Percentiles rank a stretch among this genome's conserved stretches.
phyloP scores from a whole-genome alignment of 2,329 filamentous ascomycete genomes.

The Botrytis sinoallii region DNA sequence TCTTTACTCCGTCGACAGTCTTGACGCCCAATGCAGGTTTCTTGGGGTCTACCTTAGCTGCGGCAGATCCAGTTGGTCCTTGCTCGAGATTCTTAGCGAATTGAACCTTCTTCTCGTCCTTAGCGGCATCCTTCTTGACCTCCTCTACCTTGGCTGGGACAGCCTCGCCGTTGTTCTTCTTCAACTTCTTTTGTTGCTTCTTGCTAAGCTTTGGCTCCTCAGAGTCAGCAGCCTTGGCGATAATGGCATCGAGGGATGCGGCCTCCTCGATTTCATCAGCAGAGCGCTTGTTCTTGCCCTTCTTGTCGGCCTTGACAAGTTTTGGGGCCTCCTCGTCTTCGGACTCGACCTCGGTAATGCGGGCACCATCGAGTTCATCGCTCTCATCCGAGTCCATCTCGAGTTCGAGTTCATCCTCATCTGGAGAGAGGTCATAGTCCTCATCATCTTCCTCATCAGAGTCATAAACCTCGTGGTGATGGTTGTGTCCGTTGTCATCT shows the following conservation, averaged over 20 bases:
- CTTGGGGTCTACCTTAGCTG: conserved; percentile 46
- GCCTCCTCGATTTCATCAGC: conserved; percentile 66
- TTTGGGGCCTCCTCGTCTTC: conserved; percentile 72
- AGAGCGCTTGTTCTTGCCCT: conserved; percentile 88
- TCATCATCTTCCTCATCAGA: conserved; percentile 63
- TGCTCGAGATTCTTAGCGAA: conserved; percentile 99
- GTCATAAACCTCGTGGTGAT: conserved; percentile 58
- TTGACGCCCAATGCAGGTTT: conserved; percentile 62
- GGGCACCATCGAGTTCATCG: conserved; percentile 76
- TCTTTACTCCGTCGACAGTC: conserved; percentile 80
- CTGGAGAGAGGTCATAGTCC: conserved; percentile 78
- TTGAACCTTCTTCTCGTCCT: conserved; percentile 77
- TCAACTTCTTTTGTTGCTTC: conserved; percentile 96
- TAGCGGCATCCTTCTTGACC: conserved; percentile 49
- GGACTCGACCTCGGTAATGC: conserved; percentile 78
- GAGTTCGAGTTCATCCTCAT: conserved; percentile 70
- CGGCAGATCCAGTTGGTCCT: conserved; percentile 75
- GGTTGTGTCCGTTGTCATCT: conserved; percentile 53
- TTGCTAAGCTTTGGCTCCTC: conserved; percentile 80
- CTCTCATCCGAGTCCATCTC: conserved; percentile 58
- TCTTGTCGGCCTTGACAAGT: conserved; percentile 45
- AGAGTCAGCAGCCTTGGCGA: conserved; percentile 60
- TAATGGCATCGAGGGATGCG: conserved; percentile 77
- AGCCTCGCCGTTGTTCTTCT: conserved; percentile 96
- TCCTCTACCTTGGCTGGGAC: conserved; percentile 60